Evolutionary conservation across 768 basidiomycete genomes (phyloP), one percentile per base, ranked within the genome.

Genomic region (Cystoderma amianthinum): DNA sequence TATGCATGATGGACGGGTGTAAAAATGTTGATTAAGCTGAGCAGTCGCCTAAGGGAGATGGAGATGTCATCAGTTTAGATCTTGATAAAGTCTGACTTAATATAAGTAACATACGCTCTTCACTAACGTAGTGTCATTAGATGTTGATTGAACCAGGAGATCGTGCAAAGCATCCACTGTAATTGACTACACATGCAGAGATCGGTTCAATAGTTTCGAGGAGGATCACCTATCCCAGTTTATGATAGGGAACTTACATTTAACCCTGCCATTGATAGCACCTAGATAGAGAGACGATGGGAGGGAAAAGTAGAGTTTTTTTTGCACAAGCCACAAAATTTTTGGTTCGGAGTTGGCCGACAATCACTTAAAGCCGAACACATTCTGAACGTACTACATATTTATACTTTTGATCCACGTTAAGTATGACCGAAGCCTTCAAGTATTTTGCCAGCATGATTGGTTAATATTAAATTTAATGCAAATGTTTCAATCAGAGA

Each of bases 1-100:
- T 48, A 99, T 94, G 58, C 93, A 96, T 68, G 72, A 67, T 5
- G 94, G 77, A 56, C 82, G 81, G 67, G 89, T 92, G 78, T 94
- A 98, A 67, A 80, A 98, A 39, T 94, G 85, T 51, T 82, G 81
- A 63, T 95, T 96, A 42, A 99, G 74, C 51, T 82, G 79, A 4
- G 88, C 76, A 11, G 96, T 99, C 4, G 95, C 92, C 93, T 97
- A 47, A 18, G 30, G 46, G 41, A 39, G 21, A 32, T 39, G 9
- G 34, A 7, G 16, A 42, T 40, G 23, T n/a, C 2, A 21, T 34
- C 5, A 6, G 15, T 25, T 23, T 17, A 12, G 25, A 24, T 28
- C 15, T 16, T 28, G n/a, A 19, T 11, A 28, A 25, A 22, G 15
- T 16, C 12, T n/a, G 17, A 32, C 11, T 11, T 16, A 28, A 41